Evolutionary conservation across 2,329 filamentous ascomycete genomes (phyloP).

Genomic region (Cordyceps tenuipes): DNA sequence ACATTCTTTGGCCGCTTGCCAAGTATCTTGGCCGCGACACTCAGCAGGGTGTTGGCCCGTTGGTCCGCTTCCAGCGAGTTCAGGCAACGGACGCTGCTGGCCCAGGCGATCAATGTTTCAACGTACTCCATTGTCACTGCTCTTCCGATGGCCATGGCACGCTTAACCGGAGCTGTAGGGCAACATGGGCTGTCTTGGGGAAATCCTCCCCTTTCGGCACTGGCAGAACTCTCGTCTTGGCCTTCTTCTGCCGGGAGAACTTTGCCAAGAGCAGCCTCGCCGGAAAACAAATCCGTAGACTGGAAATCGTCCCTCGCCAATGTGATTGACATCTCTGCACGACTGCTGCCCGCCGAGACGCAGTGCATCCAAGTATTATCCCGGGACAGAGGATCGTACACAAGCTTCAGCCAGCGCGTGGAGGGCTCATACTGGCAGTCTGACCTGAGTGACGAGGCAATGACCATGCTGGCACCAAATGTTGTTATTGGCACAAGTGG

Average conservation of each 20-base stretch:
- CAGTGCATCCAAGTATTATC: conserved; percentile 11
- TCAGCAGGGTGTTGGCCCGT: neutral
- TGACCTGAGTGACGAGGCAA: neutral
- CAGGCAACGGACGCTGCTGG: neutral
- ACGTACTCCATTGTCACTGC: conserved; percentile 8
- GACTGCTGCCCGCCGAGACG: neutral
- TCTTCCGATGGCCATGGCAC: neutral
- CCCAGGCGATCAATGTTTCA: conserved; percentile 5
- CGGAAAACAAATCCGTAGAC: conserved; percentile 5
- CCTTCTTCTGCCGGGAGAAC: neutral
- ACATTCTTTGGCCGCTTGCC: neutral
- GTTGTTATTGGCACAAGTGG: conserved; percentile 2
- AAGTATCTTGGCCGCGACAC: neutral
- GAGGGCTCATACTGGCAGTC: conserved; percentile 5
- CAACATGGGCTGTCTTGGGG: conserved; percentile 7
- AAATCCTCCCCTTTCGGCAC: neutral
- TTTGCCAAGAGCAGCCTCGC: neutral
- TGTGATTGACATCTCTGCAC: too few relatives aligned
- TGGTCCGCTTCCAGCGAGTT: conserved; percentile 8
- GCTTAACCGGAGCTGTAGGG: neutral
- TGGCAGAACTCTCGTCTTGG: neutral
- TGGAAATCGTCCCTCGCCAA: neutral
- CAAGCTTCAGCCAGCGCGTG: neutral
- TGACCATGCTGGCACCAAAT: neutral
- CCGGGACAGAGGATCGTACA: conserved; percentile 4